Evolutionary conservation across 148 eudicot species (phyloP).

Genomic region (Cornus suecica): DNA sequence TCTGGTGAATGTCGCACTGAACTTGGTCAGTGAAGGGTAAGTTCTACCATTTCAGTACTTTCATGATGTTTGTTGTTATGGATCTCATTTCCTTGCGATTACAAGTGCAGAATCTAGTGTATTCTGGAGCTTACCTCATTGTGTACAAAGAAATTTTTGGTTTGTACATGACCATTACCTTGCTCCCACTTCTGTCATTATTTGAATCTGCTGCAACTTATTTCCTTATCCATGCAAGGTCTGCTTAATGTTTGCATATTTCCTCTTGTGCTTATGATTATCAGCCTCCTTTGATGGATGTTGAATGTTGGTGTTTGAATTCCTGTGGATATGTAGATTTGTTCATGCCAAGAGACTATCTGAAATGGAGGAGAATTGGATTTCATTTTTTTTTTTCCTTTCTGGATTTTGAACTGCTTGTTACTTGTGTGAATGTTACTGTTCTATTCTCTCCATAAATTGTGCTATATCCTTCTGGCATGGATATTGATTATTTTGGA

Average conservation of each 20-base stretch:
- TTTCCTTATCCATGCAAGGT: not conserved
- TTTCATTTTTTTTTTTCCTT: conserved; percentile 1
- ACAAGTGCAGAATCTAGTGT: not conserved
- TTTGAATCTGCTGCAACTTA: not conserved
- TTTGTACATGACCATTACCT: conserved; percentile 4
- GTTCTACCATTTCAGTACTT: conserved; percentile 21
- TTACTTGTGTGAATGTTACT: conserved; percentile 7
- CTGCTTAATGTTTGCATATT: not conserved
- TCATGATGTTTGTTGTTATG: conserved; percentile 8
- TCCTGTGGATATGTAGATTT: conserved; percentile 13
- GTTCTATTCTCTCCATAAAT: conserved; percentile 29
- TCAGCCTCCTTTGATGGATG: conserved; percentile 1
- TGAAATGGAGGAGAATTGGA: conserved; percentile 9
- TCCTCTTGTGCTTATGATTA: conserved; percentile 5
- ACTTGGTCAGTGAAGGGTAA: conserved; percentile 93
- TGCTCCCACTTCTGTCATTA: not conserved
- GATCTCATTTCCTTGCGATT: conserved; percentile 10
- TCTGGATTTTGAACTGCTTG: conserved; percentile 8
- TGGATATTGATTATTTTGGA: conserved; percentile 83
- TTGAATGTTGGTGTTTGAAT: conserved; percentile 9
- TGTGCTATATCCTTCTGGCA: conserved; percentile 30
- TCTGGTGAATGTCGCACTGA: conserved; percentile 73
- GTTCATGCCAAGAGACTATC: conserved; percentile 3
- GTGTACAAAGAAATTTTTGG: not conserved
- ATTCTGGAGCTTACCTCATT: conserved; percentile 1